These are phyloP conservation scores for Rosa hybrid DNA, from an alignment of 331 rosid genomes.

Conservation along the genomic window DNA sequence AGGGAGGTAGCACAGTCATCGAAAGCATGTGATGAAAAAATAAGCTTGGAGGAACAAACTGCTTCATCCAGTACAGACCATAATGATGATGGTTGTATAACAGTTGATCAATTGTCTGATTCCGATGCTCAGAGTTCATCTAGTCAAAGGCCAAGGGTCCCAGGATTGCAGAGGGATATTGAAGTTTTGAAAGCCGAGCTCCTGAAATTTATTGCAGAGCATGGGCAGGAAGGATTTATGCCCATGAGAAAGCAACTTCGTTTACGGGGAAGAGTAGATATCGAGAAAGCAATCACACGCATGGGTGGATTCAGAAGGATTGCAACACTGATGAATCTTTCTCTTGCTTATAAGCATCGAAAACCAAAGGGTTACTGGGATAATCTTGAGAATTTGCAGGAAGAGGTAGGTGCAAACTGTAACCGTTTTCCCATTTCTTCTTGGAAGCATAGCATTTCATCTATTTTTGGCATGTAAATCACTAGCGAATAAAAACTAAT, in stretches of 20 bases:
- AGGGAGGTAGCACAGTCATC: slow-evolving; percentile 32
- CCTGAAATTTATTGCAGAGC: slow-evolving; percentile 68
- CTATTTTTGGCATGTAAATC: not conserved
- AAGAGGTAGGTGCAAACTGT: slow-evolving; percentile 52
- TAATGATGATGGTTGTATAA: slow-evolving; percentile 29
- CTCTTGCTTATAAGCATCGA: slow-evolving; percentile 89
- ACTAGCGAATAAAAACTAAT: not conserved
- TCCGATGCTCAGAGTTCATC: slow-evolving; percentile 38
- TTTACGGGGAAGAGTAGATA: slow-evolving; percentile 79
- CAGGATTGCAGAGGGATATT: slow-evolving; percentile 88
- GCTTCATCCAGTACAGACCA: slow-evolving; percentile 35
- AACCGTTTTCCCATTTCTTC: not conserved
- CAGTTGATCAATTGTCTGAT: slow-evolving; percentile 34
- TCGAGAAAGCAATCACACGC: slow-evolving; percentile 88
- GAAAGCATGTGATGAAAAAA: slow-evolving; percentile 38
- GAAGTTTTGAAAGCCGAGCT: slow-evolving; percentile 82
- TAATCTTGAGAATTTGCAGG: slow-evolving; percentile 77
- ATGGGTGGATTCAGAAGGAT: slow-evolving; percentile 96
- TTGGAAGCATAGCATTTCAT: not conserved
- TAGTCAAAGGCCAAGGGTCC: slow-evolving; percentile 70
- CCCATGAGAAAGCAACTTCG: slow-evolving; percentile 99
- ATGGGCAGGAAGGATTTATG: slow-evolving; percentile 98
- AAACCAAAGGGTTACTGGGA: slow-evolving; percentile 99
- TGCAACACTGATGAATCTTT: slow-evolving; percentile 74
- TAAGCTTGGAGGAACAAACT: slow-evolving; percentile 35